Base-by-base conservation (phyloP, 192 early-diverging fungal species). In the Pilaira anomala region DNA sequence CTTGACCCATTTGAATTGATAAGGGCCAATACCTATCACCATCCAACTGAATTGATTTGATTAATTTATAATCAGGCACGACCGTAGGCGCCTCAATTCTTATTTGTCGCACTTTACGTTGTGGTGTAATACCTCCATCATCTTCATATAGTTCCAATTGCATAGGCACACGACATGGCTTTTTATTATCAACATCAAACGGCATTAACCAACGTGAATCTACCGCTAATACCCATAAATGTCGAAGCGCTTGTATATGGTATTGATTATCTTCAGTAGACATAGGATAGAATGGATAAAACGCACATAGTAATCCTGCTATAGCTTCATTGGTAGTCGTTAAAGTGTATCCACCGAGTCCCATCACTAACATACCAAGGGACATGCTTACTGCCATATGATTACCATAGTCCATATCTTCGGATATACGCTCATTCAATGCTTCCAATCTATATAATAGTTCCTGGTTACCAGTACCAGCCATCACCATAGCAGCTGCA, bases 141-240 rank as follows among this genome's bases (percentile, higher is more conserved):
- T 58, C 62, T 12, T 70, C 68, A 18, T 70, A 67, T 22, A 80
- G 40, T 16, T 67, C 77, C 2, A 87, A 14, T 8, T 67, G 68
- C 19, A 92, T 56, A 1, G 90, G 87, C 1, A 89, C 70, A 8
- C 70, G 68, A 53, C 81, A 86, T 3, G 76, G 75, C 21, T 71
- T 62, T 2, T 78, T 62, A 1, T 76, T 86, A 13, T 78, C 76
- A 12, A 80, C 80, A 55, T 94, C 88, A n/a, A 86, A 66, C 0
- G 88, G 75, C 40, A 91, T 78, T 12, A 94, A 69, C 63, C 85
- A 89, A 44, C 91, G 69, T 9, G 66, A 68, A 24, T 90, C 89
- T 1, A 86, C 75, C 7, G 91, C 90, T 26, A 94, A 62, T 9
- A 82, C 84, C 93, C 93, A 94, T 39, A 94, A 60, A 70, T 93